Evolutionary conservation across 371 early-diverging fungal genomes (phyloP), one percentile per base, ranked within the genome.

Genomic region (Apophysomyces ossiformis): DNA sequence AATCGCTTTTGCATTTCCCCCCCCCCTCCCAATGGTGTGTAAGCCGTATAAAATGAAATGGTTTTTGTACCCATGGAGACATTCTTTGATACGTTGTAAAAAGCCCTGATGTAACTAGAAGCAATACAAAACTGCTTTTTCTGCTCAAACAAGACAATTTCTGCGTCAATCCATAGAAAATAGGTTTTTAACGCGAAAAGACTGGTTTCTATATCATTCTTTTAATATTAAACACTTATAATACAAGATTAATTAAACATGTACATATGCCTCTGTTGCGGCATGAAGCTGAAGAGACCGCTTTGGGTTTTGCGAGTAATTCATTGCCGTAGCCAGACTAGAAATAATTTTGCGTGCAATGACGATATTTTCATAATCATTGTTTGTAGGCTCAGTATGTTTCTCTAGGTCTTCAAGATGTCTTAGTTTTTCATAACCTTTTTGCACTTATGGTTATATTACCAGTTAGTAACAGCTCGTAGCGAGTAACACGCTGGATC

Each of bases 401-500:
- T 79, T 81, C 39, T 72, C 70, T 12, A 84, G 63, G 46, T 84
- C 84, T 80, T 63, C 45, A 11, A 5, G 5, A 18, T 50, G 4
- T 32, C 5, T 50, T 50, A 50, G 11, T 50, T 21, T 50, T 9
- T 18, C 21, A 21, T n/a, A 32, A 7, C 21, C 21, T 9, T 50
- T 21, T 50, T 43, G 13, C 13, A 13, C 54, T 7, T 9, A 26
- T 16, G 16, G 1, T 36, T 32, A 9, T 36, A 32, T 66, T 71
- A 79, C 79, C 79, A 59, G 74, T 63, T 21, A 80, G 39, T 26
- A 80, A 45, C 18, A 80, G 54, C 11, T 69, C 71, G 57, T 75
- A 80, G 32, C 81, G 63, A 21, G 77, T 70, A 7, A 77, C 66
- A 12, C 81, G 76, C 43, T 80, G 81, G 56, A 80, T 77, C n/a